Percentiles rank a stretch among this genome's conserved stretches.
Evolutionary conservation across 2,329 filamentous ascomycete species (phyloP).

Genomic region (Botryotinia narcissicola): DNA sequence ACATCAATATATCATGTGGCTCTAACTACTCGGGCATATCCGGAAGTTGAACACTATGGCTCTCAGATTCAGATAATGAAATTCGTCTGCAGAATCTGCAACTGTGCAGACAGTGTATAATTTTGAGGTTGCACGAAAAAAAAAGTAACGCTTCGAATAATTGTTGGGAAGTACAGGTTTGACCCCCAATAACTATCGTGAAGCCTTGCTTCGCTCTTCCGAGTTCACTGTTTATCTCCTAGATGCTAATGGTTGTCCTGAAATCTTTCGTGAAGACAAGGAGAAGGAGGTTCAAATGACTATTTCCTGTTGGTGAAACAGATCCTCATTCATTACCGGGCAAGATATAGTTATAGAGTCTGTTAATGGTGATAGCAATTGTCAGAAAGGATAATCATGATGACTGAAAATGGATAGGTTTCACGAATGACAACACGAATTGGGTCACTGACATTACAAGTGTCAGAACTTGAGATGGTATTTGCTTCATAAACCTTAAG

Average conservation of each 20-base stretch:
- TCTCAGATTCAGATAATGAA: not conserved
- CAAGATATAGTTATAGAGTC: not conserved
- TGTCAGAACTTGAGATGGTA: not conserved
- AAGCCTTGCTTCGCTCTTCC: conserved; percentile 11
- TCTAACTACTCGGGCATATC: not conserved
- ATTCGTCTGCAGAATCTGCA: not conserved
- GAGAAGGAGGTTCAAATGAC: not conserved
- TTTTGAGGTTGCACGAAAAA: not conserved
- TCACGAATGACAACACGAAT: not conserved
- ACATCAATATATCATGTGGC: conserved; percentile 4
- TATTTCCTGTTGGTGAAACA: not conserved
- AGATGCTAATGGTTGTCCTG: not conserved
- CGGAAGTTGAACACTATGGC: conserved; percentile 1
- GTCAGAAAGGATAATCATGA: conserved; percentile 2
- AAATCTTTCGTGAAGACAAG: not conserved
- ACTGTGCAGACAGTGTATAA: conserved; percentile 1
- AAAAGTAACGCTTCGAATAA: conserved; percentile 1
- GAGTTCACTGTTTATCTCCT: not conserved
- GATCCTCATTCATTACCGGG: not conserved
- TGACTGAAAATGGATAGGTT: conserved; percentile 2
- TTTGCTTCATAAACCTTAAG: not conserved
- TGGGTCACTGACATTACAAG: conserved; percentile 2
- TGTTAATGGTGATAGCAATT: not conserved
- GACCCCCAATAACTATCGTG: not conserved
- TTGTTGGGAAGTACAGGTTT: conserved; percentile 6